Evolutionary conservation across 371 early-diverging fungal species (phyloP).

Genomic region (Mortierella sp.): DNA sequence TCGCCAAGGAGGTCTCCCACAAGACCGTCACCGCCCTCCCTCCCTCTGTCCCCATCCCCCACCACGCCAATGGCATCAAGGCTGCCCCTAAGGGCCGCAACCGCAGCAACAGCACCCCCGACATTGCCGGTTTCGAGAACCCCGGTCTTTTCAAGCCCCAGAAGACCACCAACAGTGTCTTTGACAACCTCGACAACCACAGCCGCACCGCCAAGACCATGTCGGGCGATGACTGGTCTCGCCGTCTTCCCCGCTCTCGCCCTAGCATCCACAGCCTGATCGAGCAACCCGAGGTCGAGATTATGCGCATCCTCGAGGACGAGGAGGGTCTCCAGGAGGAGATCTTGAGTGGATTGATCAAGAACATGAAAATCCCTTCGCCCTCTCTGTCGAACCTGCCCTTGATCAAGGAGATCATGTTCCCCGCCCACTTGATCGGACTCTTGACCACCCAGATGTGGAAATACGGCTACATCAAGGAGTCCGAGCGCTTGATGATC

Average conservation of each 20-base stretch:
- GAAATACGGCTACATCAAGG: conserved; percentile 83
- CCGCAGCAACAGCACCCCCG: conserved; percentile 58
- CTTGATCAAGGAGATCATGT: conserved; percentile 87
- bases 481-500: conserved; percentile 85
- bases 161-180: conserved; percentile 55
- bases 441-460: conserved; percentile 89
- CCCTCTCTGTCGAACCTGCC: conserved; percentile 88
- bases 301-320: conserved; percentile 51
- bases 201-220: conserved; percentile 50
- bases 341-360: conserved; percentile 89
- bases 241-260: conserved; percentile 41
- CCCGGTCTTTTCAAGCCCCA: conserved; percentile 45
- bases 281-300: conserved; percentile 57
- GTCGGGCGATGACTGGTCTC: conserved; percentile 57
- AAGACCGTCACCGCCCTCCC: conserved; percentile 32
- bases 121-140: conserved; percentile 48
- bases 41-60: conserved; percentile 30
- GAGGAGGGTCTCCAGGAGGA: conserved; percentile 88
- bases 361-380: conserved; percentile 88
- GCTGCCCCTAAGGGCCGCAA: conserved; percentile 35
- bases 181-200: conserved; percentile 54
- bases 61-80: conserved; percentile 23
- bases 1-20: conserved; percentile 36
- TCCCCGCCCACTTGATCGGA: conserved; percentile 95
- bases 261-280: conserved; percentile 58